Conservation (phyloP, 805 yeast genomes). For the Candida orba region DNA sequence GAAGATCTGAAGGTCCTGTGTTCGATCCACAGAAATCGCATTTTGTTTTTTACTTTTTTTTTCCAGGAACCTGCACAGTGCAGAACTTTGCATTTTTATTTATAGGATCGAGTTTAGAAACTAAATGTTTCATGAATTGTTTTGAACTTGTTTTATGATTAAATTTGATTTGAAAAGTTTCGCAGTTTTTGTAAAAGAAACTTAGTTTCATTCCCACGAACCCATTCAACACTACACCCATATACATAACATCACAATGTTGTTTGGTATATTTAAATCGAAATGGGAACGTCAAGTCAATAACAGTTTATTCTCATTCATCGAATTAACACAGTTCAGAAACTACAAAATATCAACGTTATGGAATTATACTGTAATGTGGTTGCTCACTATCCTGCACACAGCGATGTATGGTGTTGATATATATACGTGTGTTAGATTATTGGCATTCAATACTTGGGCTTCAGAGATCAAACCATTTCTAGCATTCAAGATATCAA, state of each 20-base stretch:
- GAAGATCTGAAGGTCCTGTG: slow-evolving; percentile 73
- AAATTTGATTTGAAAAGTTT: too few species aligned
- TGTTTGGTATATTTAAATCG: slow-evolving; percentile 19
- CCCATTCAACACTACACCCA: too few species aligned
- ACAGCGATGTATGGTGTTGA: slow-evolving; percentile 57
- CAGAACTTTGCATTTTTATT: too few species aligned
- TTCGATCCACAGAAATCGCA: slow-evolving; percentile 71
- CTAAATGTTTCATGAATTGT: too few species aligned
- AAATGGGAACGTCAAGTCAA: slow-evolving; percentile 30
- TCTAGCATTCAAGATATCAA: slow-evolving; percentile 43
- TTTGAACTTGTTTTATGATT: too few species aligned
- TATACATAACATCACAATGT: too few species aligned
- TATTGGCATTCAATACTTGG: slow-evolving; percentile 70
- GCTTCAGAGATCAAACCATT: slow-evolving; percentile 43
- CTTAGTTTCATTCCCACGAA: too few species aligned
- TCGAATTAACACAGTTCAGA: slow-evolving; percentile 39
- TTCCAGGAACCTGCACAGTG: too few species aligned
- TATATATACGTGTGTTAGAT: slow-evolving; percentile 68
- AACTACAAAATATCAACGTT: slow-evolving; percentile 39
- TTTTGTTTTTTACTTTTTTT: slow-evolving; percentile 10
- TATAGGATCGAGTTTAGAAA: too few species aligned
- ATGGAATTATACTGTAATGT: slow-evolving; percentile 33
- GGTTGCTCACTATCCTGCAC: slow-evolving; percentile 34
- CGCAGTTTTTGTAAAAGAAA: too few species aligned
- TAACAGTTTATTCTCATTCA: slow-evolving; percentile 38